phyloP scores from a whole-genome alignment of 2,329 filamentous ascomycete genomes.

The Furcasterigmium furcatum region DNA sequence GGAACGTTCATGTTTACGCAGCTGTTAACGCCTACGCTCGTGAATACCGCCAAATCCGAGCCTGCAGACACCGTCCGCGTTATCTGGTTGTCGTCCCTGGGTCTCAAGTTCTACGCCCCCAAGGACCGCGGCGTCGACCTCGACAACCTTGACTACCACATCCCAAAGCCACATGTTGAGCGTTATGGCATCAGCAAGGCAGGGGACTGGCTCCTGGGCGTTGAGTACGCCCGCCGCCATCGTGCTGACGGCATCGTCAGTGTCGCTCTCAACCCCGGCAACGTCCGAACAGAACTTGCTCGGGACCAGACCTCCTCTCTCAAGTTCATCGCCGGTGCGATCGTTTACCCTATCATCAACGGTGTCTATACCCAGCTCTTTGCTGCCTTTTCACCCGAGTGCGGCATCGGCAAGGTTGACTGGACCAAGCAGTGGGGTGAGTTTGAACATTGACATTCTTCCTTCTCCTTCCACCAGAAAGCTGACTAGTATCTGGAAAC shows the following conservation, averaged over 20 bases:
- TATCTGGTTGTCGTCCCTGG: slow-evolving; percentile 26
- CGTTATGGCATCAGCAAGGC: slow-evolving; percentile 28
- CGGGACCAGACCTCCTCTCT: slow-evolving; percentile 10
- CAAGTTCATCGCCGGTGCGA: slow-evolving; percentile 5
- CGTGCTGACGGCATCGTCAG: slow-evolving; percentile 16
- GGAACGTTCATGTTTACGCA: slow-evolving; percentile 34
- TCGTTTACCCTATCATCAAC: slow-evolving; percentile 23
- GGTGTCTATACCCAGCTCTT: slow-evolving; percentile 48
- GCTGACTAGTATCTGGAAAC: too few relatives aligned
- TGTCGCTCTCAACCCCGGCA: slow-evolving; percentile 33
- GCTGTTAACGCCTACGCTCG: slow-evolving; percentile 29
- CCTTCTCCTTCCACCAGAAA: too few relatives aligned
- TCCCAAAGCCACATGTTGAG: slow-evolving; percentile 14
- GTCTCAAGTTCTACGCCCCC: slow-evolving; percentile 17
- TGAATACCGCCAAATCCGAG: slow-evolving; percentile 22
- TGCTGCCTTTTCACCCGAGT: slow-evolving; percentile 38
- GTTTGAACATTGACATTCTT: neutral
- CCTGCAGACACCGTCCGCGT: slow-evolving; percentile 26
- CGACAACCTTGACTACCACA: slow-evolving; percentile 22
- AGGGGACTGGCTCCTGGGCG: slow-evolving; percentile 24
- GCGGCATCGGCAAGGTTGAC: slow-evolving; percentile 22
- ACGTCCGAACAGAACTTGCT: slow-evolving; percentile 30
- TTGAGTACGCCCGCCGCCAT: slow-evolving; percentile 23
- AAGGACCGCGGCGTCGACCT: slow-evolving; percentile 18
- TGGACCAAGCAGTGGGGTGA: slow-evolving; percentile 6